Evolutionary conservation across 2,329 filamentous ascomycete genomes (phyloP).

Genomic region (Pyrenophora teres): DNA sequence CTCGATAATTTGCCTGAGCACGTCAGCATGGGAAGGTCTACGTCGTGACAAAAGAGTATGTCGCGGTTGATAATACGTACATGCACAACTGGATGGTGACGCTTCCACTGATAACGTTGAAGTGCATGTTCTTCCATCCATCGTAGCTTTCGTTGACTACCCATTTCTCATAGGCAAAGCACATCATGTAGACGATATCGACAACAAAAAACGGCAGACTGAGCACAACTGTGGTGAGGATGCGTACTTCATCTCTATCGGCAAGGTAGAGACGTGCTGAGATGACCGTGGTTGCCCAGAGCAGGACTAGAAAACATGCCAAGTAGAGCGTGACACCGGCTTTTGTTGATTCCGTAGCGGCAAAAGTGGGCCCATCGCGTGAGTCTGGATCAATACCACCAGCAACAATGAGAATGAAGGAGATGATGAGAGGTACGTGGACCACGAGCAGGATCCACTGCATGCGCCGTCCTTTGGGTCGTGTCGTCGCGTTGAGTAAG

Average conservation of each 20-base stretch:
- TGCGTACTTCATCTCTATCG: constrained; percentile 39
- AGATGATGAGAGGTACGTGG: constrained; percentile 40
- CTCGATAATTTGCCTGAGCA: constrained; percentile 41
- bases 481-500: constrained; percentile 40
- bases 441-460: constrained; percentile 44
- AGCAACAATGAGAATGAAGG: constrained; percentile 43
- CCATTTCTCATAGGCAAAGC: constrained; percentile 42
- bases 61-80: constrained; percentile 24
- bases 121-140: constrained; percentile 24
- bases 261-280: constrained; percentile 43
- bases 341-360: constrained; percentile 42
- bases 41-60: background rate
- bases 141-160: constrained; percentile 4
- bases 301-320: constrained; percentile 38
- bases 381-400: constrained; percentile 44
- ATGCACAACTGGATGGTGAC: constrained; percentile 45
- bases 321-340: constrained; percentile 43
- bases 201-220: constrained; percentile 45
- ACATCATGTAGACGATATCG: constrained; percentile 47
- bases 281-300: constrained; percentile 45
- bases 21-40: background rate
- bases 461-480: constrained; percentile 45
- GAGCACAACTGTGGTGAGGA: constrained; percentile 42
- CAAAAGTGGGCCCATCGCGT: constrained; percentile 36
- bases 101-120: constrained; percentile 44